Base-by-base conservation (phyloP, 1,284 basidiomycete species). In the Sporisorium exsertum region DNA sequence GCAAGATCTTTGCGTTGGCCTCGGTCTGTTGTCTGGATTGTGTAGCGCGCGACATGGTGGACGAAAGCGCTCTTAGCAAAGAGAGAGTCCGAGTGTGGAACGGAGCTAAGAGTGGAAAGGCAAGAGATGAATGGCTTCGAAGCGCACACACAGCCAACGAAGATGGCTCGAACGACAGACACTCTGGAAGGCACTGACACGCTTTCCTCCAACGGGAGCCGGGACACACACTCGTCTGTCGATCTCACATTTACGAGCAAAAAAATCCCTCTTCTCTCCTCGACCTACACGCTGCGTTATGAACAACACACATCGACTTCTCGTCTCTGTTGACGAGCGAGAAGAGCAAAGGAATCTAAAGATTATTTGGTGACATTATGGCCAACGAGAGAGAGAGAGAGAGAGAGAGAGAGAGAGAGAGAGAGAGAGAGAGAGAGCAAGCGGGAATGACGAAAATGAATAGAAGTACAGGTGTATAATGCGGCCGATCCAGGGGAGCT, bases 11-110 rank as follows among this genome's bases (percentile, higher is more conserved):
- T 43, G 84, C 83, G 56, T 84, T 83, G 12, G 81, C 79, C 24
- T 85, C 83, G 46, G 79, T 81, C 61, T 85, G 83, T 6, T 81
- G 81, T 27, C 81, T 67, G n/a, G 81, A 81, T 66, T 84, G 82
- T 3, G 78, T 70, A 15, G 67, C 71, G 27, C 82, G 73, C 32
- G 82, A 84, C 82, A 52, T 27, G 22, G 46, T 18, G 42, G 26
- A 16, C 10, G n/a, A n/a, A 16, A 5, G 18, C 12, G 37, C 37
- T 5, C 35, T 15, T 15, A 42, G 52, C 37, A 20, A 29, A 47
- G 20, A n/a, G 32, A 56, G 54, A 24, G 37, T 40, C n/a, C 16
- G 35, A 3, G 35, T 50, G 46, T 2, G 18, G 26, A 27, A 47
- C 8, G 24, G 26, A 32, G 27, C 29, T 18, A 4, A 5, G 15